Conservation (phyloP, 371 early-diverging fungal species). For the Lichtheimia ornata region DNA sequence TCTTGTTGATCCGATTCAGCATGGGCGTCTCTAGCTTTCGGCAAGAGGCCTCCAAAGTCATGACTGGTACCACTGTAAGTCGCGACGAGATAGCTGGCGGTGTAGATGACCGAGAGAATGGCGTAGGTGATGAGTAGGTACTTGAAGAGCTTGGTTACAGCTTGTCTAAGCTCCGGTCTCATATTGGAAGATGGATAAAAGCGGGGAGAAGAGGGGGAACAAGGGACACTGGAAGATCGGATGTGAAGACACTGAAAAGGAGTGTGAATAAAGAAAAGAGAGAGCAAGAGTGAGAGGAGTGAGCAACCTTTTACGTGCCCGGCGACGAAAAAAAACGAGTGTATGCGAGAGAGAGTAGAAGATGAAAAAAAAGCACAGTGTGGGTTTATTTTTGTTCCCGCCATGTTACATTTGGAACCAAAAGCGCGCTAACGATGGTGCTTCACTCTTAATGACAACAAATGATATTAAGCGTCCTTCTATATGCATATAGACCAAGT, state of each 20-base stretch:
- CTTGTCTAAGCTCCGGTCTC: constrained; percentile 14
- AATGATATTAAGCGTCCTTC: too few relatives aligned
- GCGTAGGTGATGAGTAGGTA: constrained; percentile 16
- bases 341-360: too few relatives aligned
- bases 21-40: constrained; percentile 11
- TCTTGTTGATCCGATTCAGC: background rate
- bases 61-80: constrained; percentile 5
- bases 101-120: constrained; percentile 17
- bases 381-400: too few relatives aligned
- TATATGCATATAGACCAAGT: too few relatives aligned
- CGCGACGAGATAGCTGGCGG: constrained; percentile 15
- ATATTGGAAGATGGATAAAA: background rate
- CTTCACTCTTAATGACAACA: too few relatives aligned
- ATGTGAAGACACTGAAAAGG: background rate
- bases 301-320: too few relatives aligned
- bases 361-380: too few relatives aligned
- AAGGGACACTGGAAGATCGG: background rate
- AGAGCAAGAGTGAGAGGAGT: background rate
- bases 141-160: constrained; percentile 9
- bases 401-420: too few relatives aligned
- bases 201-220: background rate
- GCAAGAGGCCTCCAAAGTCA: constrained; percentile 9
- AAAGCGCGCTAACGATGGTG: too few relatives aligned
- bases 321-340: too few relatives aligned
- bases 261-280: constrained; percentile 2